Evolutionary conservation across 2,329 filamentous ascomycete species (phyloP).

Genomic region (Pseudogymnoascus sp.): DNA sequence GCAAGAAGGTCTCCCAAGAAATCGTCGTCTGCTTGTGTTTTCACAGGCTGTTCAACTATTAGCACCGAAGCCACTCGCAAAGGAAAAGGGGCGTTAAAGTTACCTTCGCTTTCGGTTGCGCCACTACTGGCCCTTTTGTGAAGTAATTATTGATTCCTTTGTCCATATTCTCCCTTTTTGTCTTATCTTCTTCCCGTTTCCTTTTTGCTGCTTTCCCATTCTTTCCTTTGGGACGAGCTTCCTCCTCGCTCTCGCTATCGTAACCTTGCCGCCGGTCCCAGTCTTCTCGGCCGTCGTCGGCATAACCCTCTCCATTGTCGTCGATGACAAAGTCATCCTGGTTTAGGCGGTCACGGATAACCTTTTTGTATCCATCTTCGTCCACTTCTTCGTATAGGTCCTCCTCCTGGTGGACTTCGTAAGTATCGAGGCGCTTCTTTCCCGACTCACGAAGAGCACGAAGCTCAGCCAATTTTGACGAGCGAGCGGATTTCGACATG

Average conservation of each 20-base stretch:
- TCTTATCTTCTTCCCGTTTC: slow-evolving; percentile 78
- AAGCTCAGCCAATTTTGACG: slow-evolving; percentile 63
- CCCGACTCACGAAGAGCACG: slow-evolving; percentile 76
- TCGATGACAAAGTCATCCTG: slow-evolving; percentile 98
- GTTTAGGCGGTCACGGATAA: slow-evolving; percentile 80
- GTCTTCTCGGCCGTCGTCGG: slow-evolving; percentile 91
- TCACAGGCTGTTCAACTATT: slow-evolving; percentile 48
- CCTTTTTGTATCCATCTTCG: slow-evolving; percentile 94
- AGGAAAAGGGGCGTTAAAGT: neutral
- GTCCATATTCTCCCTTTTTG: slow-evolving; percentile 78
- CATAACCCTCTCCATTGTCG: slow-evolving; percentile 95
- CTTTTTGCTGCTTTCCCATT: slow-evolving; percentile 63
- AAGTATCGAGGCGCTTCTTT: slow-evolving; percentile 82
- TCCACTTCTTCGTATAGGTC: slow-evolving; percentile 94
- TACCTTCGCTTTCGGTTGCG: slow-evolving; percentile 76
- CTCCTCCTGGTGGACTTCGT: slow-evolving; percentile 76
- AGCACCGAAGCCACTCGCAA: slow-evolving; percentile 19
- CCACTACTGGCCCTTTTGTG: slow-evolving; percentile 60
- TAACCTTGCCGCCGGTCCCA: slow-evolving; percentile 65
- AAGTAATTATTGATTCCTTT: slow-evolving; percentile 94
- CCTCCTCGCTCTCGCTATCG: slow-evolving; percentile 70
- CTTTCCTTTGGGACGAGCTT: slow-evolving; percentile 43
- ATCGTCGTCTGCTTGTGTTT: slow-evolving; percentile 79
- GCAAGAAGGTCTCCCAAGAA: slow-evolving; percentile 80
- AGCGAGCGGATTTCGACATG: slow-evolving; percentile 28